phyloP scores from a whole-genome alignment of 2,329 filamentous ascomycete species.

The Ascochyta viciae-villosae region DNA sequence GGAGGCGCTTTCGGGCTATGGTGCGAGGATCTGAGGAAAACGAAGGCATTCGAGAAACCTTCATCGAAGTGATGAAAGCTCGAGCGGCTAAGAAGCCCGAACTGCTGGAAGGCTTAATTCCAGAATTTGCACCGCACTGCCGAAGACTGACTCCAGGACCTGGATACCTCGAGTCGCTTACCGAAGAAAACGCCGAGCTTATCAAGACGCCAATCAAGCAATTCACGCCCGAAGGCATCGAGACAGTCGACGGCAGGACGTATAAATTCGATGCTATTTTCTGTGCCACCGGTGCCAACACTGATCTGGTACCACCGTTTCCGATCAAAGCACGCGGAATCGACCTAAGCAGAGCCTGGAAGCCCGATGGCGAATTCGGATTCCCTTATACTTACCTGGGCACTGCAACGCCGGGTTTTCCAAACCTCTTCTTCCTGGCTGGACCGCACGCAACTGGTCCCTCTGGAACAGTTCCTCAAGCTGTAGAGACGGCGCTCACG shows the following conservation, averaged over 20 bases:
- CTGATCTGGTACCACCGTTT: slow-evolving; percentile 60
- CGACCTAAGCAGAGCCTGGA: slow-evolving; percentile 65
- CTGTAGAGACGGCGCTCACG: slow-evolving; percentile 69
- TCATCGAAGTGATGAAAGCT: slow-evolving; percentile 48
- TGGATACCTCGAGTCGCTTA: slow-evolving; percentile 51
- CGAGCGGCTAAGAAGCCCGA: slow-evolving; percentile 51
- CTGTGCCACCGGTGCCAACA: slow-evolving; percentile 72
- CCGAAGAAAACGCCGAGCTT: slow-evolving; percentile 52
- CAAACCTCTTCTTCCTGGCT: slow-evolving; percentile 70
- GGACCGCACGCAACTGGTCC: slow-evolving; percentile 53
- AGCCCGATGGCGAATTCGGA: slow-evolving; percentile 61
- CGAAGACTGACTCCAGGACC: slow-evolving; percentile 46
- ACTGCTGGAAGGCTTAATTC: slow-evolving; percentile 51
- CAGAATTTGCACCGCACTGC: slow-evolving; percentile 47
- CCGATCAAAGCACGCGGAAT: slow-evolving; percentile 63
- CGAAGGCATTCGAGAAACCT: slow-evolving; percentile 37
- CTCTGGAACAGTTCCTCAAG: slow-evolving; percentile 72
- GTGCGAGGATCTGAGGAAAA: slow-evolving; percentile 49
- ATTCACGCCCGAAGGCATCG: slow-evolving; percentile 49
- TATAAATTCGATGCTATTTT: slow-evolving; percentile 57
- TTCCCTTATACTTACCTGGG: slow-evolving; percentile 74
- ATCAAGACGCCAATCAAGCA: slow-evolving; percentile 50
- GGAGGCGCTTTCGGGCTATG: slow-evolving; percentile 56
- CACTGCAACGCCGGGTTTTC: slow-evolving; percentile 68
- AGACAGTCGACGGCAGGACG: slow-evolving; percentile 47